A percentile compares a stretch with the other conserved stretches of the same genome.
Evolutionary conservation across 441 rosid species (phyloP).

Genomic region (Cnidoscolus chayamansa): DNA sequence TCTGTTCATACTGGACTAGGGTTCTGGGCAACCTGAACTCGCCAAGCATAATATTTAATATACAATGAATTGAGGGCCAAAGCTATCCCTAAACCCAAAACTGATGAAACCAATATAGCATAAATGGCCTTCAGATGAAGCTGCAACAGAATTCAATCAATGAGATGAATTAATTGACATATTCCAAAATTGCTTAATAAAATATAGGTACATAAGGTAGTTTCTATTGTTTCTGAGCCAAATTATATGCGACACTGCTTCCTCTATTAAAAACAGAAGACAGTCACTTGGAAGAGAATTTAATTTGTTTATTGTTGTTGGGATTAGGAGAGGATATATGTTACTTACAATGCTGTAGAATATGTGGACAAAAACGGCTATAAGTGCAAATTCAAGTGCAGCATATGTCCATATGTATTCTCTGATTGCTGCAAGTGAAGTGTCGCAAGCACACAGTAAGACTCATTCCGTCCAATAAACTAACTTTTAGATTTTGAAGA

Average conservation of each 20-base stretch:
- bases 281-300: background rate
- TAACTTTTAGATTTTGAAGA: conserved; percentile 9
- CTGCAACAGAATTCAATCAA: conserved; percentile 43
- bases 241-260: background rate
- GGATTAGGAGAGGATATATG: background rate
- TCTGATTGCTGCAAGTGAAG: conserved; percentile 67
- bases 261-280: no score
- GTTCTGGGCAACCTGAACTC: conserved; percentile 41
- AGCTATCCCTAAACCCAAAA: conserved; percentile 70
- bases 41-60: conserved; percentile 53
- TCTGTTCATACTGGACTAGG: conserved; percentile 46
- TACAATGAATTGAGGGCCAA: conserved; percentile 69
- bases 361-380: conserved; percentile 61
- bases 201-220: background rate
- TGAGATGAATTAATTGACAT: background rate
- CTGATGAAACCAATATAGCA: conserved; percentile 60
- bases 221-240: background rate
- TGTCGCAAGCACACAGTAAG: conserved; percentile 16
- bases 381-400: conserved; percentile 83
- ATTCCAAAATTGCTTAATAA: no score
- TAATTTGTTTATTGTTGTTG: no score
- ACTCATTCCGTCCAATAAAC: background rate
- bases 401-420: conserved; percentile 97
- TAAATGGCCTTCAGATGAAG: conserved; percentile 54
- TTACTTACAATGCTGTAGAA: conserved; percentile 63